These are phyloP conservation scores for Stentor coeruleus DNA, from an alignment of 73 alveolate genomes.

Conservation along the genomic window DNA sequence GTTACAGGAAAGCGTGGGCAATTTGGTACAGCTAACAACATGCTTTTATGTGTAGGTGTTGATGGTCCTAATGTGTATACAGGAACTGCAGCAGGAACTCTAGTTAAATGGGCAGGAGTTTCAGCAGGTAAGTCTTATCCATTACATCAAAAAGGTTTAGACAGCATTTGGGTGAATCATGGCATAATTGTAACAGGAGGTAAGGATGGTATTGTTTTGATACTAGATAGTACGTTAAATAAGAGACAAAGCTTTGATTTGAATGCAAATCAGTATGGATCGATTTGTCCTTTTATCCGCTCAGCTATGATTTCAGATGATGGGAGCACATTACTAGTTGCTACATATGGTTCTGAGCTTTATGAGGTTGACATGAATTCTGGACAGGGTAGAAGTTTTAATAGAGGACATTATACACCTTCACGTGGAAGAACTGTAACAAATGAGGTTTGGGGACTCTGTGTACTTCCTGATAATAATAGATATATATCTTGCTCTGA, in stretches of 20 bases:
- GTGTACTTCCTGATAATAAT: constrained; percentile 50
- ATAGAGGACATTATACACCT: constrained; percentile 59
- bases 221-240: constrained; percentile 58
- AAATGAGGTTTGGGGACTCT: constrained; percentile 84
- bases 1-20: constrained; percentile 65
- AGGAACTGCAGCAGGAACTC: constrained; percentile 77
- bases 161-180: constrained; percentile 64
- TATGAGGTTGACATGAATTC: constrained; percentile 53
- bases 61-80: constrained; percentile 60
- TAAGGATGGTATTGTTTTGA: constrained; percentile 70
- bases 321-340: constrained; percentile 62
- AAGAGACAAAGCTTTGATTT: constrained; percentile 44
- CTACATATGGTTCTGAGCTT: constrained; percentile 91
- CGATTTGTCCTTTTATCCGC: constrained; percentile 69
- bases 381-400: constrained; percentile 24
- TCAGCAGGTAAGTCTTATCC: constrained; percentile 40
- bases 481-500: constrained; percentile 57
- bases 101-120: constrained; percentile 62
- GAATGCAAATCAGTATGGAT: constrained; percentile 31
- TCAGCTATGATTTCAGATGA: constrained; percentile 59
- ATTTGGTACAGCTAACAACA: constrained; percentile 61
- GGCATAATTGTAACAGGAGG: constrained; percentile 90
- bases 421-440: constrained; percentile 50
- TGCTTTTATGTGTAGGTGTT: constrained; percentile 58
- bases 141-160: constrained; percentile 70